These are phyloP conservation scores for Corynespora cassiicola DNA, from an alignment of 2,329 filamentous ascomycete species.

Conservation along the genomic window DNA sequence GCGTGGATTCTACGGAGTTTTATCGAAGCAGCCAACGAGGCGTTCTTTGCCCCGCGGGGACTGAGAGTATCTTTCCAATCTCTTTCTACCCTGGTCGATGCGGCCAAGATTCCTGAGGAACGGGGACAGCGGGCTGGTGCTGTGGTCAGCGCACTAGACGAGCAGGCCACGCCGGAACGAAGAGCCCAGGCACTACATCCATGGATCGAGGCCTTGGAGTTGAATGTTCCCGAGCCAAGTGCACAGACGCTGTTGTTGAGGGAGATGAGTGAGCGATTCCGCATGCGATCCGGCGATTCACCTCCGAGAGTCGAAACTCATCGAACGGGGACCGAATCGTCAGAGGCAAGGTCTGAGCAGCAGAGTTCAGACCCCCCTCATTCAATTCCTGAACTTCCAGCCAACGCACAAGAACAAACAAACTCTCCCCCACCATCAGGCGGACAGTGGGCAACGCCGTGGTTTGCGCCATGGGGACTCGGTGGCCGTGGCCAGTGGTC, in stretches of 20 bases:
- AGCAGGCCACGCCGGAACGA: conserved; percentile 12
- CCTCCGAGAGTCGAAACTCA: not conserved
- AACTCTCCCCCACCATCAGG: too few relatives aligned
- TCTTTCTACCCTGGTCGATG: conserved; percentile 25
- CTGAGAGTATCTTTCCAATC: conserved; percentile 32
- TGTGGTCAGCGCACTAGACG: conserved; percentile 22
- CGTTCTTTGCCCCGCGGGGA: conserved; percentile 40
- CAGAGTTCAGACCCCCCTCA: conserved; percentile 37
- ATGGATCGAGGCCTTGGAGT: conserved; percentile 36
- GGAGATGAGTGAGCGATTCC: conserved; percentile 22
- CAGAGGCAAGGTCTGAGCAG: too few relatives aligned
- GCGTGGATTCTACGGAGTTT: conserved; percentile 28
- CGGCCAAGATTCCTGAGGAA: conserved; percentile 26
- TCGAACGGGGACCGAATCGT: not conserved
- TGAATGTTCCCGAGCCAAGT: conserved; percentile 22
- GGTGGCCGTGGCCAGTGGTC: conserved; percentile 2
- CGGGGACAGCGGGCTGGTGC: conserved; percentile 28
- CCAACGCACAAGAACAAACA: too few relatives aligned
- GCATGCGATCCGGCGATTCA: too few relatives aligned
- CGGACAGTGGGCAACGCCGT: too few relatives aligned
- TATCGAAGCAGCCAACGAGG: conserved; percentile 33
- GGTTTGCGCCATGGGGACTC: not conserved
- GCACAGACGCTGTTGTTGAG: conserved; percentile 17
- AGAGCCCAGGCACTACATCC: conserved; percentile 35
- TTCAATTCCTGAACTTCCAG: conserved; percentile 26